Conservation (phyloP, 345 rosid genomes). For the Microcos paniculata region DNA sequence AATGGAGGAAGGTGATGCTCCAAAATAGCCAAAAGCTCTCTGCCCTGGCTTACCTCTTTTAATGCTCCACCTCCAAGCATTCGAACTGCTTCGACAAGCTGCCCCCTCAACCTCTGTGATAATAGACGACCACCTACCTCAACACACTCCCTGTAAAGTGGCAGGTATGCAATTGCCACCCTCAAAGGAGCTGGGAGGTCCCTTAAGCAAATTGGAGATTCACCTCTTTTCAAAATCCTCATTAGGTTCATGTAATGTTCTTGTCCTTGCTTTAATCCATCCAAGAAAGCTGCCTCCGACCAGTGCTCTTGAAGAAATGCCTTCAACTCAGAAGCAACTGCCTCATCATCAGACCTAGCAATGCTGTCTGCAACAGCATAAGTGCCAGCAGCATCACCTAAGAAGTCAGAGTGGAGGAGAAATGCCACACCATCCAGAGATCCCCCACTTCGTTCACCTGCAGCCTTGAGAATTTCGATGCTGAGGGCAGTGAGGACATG, state of each 20-base stretch:
- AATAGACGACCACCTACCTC: constrained; percentile 58
- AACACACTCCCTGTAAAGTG: constrained; percentile 76
- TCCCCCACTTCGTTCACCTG: constrained; percentile 92
- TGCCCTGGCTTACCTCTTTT: constrained; percentile 49
- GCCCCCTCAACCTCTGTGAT: constrained; percentile 80
- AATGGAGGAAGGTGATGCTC: constrained; percentile 85
- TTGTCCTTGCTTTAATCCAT: constrained; percentile 71
- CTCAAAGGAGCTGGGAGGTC: constrained; percentile 82
- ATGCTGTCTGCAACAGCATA: constrained; percentile 88
- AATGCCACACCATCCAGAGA: constrained; percentile 91
- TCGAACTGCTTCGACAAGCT: constrained; percentile 71
- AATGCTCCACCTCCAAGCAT: constrained; percentile 65
- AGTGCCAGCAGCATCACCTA: constrained; percentile 80
- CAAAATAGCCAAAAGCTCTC: constrained; percentile 60
- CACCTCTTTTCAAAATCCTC: constrained; percentile 66
- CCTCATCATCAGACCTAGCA: constrained; percentile 77
- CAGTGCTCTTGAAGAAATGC: constrained; percentile 75
- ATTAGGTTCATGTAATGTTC: constrained; percentile 65
- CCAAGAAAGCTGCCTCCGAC: constrained; percentile 84
- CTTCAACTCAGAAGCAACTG: constrained; percentile 70
- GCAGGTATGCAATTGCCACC: constrained; percentile 77
- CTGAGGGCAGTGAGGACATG: constrained; percentile 90
- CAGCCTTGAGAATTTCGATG: constrained; percentile 88
- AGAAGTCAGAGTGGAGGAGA: constrained; percentile 79
- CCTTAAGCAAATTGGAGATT: constrained; percentile 64